Base-by-base conservation (phyloP, 163 green algal species). In the Chlorella variabilis region DNA sequence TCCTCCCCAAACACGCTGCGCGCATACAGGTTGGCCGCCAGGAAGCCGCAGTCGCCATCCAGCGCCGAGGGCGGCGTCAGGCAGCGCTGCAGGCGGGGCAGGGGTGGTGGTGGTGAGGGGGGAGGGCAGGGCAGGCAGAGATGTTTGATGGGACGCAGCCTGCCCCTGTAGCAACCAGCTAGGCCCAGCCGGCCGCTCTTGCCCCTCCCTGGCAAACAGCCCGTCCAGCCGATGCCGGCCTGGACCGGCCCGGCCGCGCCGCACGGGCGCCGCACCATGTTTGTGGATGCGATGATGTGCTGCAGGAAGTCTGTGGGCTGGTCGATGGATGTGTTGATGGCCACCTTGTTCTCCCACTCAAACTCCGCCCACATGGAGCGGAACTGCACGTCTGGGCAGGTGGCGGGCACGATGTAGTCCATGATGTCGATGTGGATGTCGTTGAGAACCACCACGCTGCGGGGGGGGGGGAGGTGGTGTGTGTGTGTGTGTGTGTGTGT, bases 341-440 rank as follows among this genome's bases (percentile, higher is more conserved):
- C 95, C 73, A 99, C 95, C 93, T 99, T 99, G 91, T 99, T 99
- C 89, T 99, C 97, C 97, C 97, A 99, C 90, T 99, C 97, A 87
- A 99, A 99, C 90, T 99, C 97, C 8, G 97, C 97, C 97, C 97
- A 99, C 96, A 99, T 99, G 89, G 93, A 96, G 33, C 97, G 88
- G 94, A 98, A 99, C 71, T 87, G 79, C 9, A 96, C 93, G 81
- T 99, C 97, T 2, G 92, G 81, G 86, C 93, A 98, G 48, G 77
- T 84, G 2, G 97, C 97, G 1, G 97, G 96, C 31, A 81, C 90
- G 89, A 99, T 99, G 94, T 99, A 99, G 91, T 99, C 97, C 95
- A 99, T 98, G 90, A 99, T 99, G 90, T 99, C 97, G 83, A 99
- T 98, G 92, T 99, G 97, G 84, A 99, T 97, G 91, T 99, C 97